Evolutionary conservation across 495 filamentous ascomycete genomes (phyloP).

Genomic region (Aspergillus ostianus): DNA sequence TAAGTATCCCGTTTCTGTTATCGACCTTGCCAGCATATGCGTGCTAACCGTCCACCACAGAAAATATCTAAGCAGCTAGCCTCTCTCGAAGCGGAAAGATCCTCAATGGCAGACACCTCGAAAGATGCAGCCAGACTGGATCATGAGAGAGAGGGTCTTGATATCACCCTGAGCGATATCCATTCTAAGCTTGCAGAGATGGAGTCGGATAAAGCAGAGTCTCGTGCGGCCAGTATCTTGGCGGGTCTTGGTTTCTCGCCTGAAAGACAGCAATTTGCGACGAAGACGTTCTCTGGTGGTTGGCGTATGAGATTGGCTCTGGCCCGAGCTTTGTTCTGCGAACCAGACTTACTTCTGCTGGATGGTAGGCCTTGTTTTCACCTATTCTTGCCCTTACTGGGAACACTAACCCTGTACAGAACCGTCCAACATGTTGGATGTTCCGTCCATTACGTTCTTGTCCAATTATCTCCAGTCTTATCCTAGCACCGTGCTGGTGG

Average conservation of each 20-base stretch:
- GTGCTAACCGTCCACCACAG: constrained; percentile 34
- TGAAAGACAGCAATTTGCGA: constrained; percentile 88
- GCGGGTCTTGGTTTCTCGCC: constrained; percentile 95
- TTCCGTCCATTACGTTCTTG: constrained; percentile 98
- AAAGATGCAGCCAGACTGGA: constrained; percentile 81
- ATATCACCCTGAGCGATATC: constrained; percentile 84
- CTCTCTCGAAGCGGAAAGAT: constrained; percentile 75
- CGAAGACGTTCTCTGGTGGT: constrained; percentile 98
- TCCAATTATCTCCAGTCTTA: constrained; percentile 94
- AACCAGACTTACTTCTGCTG: constrained; percentile 92
- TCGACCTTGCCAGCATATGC: neutral
- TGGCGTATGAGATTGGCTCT: constrained; percentile 98
- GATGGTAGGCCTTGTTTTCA: constrained; percentile 52
- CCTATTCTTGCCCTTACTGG: no score
- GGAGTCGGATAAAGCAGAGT: constrained; percentile 98
- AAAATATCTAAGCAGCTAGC: constrained; percentile 81
- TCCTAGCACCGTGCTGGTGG: constrained; percentile 91
- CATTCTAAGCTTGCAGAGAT: constrained; percentile 93
- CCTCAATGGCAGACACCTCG: constrained; percentile 80
- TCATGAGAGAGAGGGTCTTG: constrained; percentile 82
- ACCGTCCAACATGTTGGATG: constrained; percentile 99
- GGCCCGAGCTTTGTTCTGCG: constrained; percentile 94
- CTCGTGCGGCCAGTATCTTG: constrained; percentile 90
- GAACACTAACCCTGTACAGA: constrained; percentile 56
- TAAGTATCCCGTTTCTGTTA: constrained; percentile 36